Conservation (phyloP, 1,284 basidiomycete genomes). For the Kwoniella shivajii region DNA sequence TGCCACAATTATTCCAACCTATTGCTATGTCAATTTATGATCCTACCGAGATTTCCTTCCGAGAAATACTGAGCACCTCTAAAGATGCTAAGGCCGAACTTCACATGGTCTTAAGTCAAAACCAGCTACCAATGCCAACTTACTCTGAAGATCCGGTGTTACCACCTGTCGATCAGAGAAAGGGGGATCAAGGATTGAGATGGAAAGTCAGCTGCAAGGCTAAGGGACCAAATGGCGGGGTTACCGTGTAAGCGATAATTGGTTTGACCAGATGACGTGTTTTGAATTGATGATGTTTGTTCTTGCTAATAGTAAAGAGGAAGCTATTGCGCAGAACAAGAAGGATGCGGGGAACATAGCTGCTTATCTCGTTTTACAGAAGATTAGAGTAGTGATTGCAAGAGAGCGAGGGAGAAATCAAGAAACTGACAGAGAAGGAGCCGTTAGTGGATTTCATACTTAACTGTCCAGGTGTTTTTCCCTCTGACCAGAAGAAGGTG, state of each 20-base stretch:
- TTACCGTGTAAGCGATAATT: not conserved
- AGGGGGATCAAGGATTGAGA: not conserved
- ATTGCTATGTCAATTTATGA: no score
- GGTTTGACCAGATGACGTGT: not conserved
- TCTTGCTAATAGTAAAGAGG: not conserved
- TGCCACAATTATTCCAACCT: no score
- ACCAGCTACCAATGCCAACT: no score
- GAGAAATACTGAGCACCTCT: not conserved
- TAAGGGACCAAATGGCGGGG: not conserved
- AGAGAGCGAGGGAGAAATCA: no score
- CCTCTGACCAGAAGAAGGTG: not conserved
- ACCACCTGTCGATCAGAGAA: no score
- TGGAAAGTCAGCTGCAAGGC: not conserved
- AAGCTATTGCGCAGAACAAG: conserved; percentile 1
- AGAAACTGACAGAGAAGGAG: not conserved
- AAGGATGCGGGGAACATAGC: conserved; percentile 12
- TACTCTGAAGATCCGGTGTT: no score
- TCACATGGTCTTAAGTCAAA: no score
- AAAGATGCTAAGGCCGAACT: not conserved
- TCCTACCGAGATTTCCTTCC: no score
- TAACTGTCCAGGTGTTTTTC: no score
- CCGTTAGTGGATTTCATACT: no score
- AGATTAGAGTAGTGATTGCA: no score
- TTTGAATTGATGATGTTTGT: not conserved
- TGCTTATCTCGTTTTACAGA: conserved; percentile 3